These are phyloP conservation scores for Fusarium anthophilum DNA, from an alignment of 2,329 filamentous ascomycete genomes.

Conservation along the genomic window DNA sequence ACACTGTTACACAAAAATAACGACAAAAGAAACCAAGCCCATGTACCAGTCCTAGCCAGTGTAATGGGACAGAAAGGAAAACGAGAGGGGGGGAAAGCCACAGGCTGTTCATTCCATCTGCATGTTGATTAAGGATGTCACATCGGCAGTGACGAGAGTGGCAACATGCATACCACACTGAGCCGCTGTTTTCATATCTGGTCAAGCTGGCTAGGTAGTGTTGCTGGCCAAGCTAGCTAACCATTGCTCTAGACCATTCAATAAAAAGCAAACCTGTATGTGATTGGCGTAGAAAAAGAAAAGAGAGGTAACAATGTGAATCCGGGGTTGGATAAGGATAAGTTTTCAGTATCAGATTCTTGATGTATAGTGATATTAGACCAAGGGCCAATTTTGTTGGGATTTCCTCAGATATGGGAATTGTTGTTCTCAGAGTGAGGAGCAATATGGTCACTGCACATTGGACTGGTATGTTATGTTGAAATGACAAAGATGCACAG, in stretches of 20 bases:
- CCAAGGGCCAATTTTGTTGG: slow-evolving; percentile 15
- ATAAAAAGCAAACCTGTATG: slow-evolving; percentile 14
- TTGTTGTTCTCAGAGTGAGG: not conserved
- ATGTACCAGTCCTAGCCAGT: not conserved
- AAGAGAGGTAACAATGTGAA: slow-evolving; percentile 11
- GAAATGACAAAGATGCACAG: slow-evolving; percentile 12
- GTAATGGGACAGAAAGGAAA: not conserved
- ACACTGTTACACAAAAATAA: not conserved
- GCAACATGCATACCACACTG: slow-evolving; percentile 11
- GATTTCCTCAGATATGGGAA: slow-evolving; percentile 6
- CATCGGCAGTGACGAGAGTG: slow-evolving; percentile 14
- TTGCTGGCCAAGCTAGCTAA: not conserved
- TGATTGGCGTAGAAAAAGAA: slow-evolving; percentile 11
- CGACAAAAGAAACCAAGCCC: not conserved
- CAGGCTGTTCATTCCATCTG: not conserved
- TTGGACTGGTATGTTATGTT: not conserved
- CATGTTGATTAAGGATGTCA: slow-evolving; percentile 5
- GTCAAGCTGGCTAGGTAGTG: not conserved
- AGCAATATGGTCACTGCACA: not conserved
- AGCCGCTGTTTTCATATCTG: slow-evolving; percentile 1
- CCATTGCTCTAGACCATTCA: not conserved
- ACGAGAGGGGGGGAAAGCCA: not conserved
- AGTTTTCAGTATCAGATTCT: not conserved
- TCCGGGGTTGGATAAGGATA: slow-evolving; percentile 15
- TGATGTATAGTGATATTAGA: not conserved